phyloP scores from a whole-genome alignment of 768 basidiomycete genomes.

The Chalciporus sphaerocephalus region DNA sequence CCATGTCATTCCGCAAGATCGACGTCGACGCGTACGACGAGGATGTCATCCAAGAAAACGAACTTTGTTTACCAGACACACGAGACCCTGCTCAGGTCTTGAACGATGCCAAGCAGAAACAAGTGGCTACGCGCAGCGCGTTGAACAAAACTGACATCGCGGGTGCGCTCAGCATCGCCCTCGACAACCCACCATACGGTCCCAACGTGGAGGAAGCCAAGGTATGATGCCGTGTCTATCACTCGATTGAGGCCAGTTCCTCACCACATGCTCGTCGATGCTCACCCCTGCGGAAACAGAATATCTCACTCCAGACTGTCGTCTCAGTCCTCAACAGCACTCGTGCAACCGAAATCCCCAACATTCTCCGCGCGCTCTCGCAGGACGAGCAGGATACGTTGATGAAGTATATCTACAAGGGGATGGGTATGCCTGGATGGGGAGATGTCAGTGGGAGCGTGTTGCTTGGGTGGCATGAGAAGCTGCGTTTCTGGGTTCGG shows the following conservation, averaged over 20 bases:
- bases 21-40: constrained; percentile 94
- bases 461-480: constrained; percentile 87
- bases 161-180: constrained; percentile 64
- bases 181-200: constrained; percentile 87
- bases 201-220: constrained; percentile 86
- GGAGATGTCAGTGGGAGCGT: constrained; percentile 64
- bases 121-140: constrained; percentile 62
- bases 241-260: background rate
- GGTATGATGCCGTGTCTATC: constrained; percentile 39
- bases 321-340: constrained; percentile 92
- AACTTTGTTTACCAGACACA: constrained; percentile 84
- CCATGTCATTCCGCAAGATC: constrained; percentile 80
- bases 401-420: constrained; percentile 99
- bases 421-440: constrained; percentile 68
- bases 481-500: constrained; percentile 45
- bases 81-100: constrained; percentile 70
- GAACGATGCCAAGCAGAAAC: constrained; percentile 72
- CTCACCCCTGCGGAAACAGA: constrained; percentile 41
- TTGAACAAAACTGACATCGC: constrained; percentile 73
- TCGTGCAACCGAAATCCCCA: constrained; percentile 80
- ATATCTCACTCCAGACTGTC: constrained; percentile 72
- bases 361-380: constrained; percentile 66
- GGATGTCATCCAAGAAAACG: constrained; percentile 77
- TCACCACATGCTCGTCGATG: background rate
- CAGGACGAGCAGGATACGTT: constrained; percentile 80